Conservation (phyloP, 257 asterid species). For the Striga asiatica region DNA sequence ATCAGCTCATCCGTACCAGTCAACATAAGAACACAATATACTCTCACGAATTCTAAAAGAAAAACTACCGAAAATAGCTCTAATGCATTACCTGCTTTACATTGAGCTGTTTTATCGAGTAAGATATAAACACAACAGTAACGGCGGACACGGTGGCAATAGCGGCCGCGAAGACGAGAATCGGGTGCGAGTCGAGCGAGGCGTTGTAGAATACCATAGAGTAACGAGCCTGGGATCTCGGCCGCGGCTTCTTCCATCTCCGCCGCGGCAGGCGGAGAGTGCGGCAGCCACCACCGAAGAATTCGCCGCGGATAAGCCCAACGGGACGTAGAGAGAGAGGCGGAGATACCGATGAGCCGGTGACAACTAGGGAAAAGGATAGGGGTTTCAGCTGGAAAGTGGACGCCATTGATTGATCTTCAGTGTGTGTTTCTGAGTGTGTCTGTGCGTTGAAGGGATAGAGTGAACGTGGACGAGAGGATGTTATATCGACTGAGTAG, state of each 20-base stretch:
- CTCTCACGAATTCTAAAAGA: not conserved
- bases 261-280: conserved; percentile 45
- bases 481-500: not conserved
- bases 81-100: conserved; percentile 27
- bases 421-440: conserved; percentile 11
- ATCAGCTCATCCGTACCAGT: not conserved
- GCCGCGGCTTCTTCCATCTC: conserved; percentile 33
- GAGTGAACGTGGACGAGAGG: not conserved
- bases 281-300: conserved; percentile 33
- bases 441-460: conserved; percentile 12
- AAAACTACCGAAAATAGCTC: not conserved
- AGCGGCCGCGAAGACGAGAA: conserved; percentile 33
- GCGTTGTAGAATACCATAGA: conserved; percentile 35
- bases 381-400: conserved; percentile 41
- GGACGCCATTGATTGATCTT: conserved; percentile 44
- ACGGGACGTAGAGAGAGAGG: conserved; percentile 31
- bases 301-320: conserved; percentile 41
- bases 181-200: conserved; percentile 55
- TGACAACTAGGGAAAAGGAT: conserved; percentile 20
- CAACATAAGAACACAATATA: not conserved
- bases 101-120: conserved; percentile 21
- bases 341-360: conserved; percentile 31
- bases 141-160: conserved; percentile 52
- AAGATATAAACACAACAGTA: conserved; percentile 27
- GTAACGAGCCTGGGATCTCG: conserved; percentile 25